Evolutionary conservation across 1,284 basidiomycete species (phyloP), one percentile per base, ranked within the genome.

Genomic region (Pisolithus thermaeus): DNA sequence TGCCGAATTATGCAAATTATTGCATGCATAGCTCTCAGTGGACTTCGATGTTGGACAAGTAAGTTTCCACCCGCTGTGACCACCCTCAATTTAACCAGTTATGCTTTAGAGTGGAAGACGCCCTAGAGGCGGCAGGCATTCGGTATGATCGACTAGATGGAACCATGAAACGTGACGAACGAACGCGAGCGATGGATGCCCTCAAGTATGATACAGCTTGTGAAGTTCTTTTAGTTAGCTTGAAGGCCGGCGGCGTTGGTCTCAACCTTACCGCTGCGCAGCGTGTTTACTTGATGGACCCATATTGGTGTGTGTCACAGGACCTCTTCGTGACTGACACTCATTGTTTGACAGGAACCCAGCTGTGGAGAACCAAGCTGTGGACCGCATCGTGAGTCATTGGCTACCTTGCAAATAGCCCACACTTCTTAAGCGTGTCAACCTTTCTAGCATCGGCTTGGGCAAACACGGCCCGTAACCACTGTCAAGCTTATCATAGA

Each of bases 241-340:
- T 98, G 58, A 90, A 96, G 64, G 97, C 97, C 2, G 97, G 97
- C 51, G 97, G 97, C 47, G 97, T 99, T 2, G 97, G 94, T 23
- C 73, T 98, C 53, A 98, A 97, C 67, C 78, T 97, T 49, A 94
- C 92, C 1, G 83, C 90, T n/a, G 92, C 92, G 20, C 88, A 89
- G 60, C 82, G 95, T 28, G 92, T 93, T 20, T 97, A 96, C 67
- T 74, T 97, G 41, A 90, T 97, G 81, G 94, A 97, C 69, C 94
- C 94, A 39, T 96, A 95, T 69, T 97, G 93, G 92, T 88, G 67
- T 54, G 78, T 61, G 30, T 35, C 52, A 25, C 36, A 18, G 7
- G 25, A 46, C 51, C 30, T 30, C 25, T 39, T 44, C 23, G 12
- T 25, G 47, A 14, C 12, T 35, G 30, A 35, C 28, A 46, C 22